Evolutionary conservation across 805 yeast genomes (phyloP).

Genomic region (Starmerella kuoi): DNA sequence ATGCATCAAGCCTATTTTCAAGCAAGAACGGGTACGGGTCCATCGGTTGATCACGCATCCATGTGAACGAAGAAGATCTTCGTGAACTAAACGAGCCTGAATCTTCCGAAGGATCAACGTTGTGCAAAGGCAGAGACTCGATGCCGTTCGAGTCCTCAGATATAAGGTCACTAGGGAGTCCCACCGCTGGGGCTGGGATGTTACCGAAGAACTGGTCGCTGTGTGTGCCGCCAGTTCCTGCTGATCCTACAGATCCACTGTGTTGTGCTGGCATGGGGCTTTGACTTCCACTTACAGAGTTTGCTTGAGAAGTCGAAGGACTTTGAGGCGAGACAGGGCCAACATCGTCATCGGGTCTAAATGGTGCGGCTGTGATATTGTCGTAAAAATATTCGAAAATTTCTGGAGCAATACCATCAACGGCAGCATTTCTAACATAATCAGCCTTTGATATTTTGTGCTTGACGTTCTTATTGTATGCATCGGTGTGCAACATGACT

Average conservation of each 20-base stretch:
- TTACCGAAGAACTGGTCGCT: background rate
- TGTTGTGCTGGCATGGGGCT: background rate
- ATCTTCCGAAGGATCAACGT: constrained; percentile 3
- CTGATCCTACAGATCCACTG: background rate
- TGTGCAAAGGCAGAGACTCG: background rate
- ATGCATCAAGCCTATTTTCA: constrained; percentile 27
- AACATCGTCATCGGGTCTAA: constrained; percentile 35
- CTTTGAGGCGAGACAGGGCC: background rate
- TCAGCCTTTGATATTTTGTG: constrained; percentile 55
- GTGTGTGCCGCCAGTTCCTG: background rate
- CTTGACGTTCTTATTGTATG: constrained; percentile 53
- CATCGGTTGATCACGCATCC: constrained; percentile 12
- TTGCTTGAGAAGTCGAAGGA: background rate
- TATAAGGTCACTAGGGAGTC: background rate
- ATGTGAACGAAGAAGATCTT: constrained; percentile 16
- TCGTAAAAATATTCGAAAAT: constrained; percentile 46
- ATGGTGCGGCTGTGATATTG: constrained; percentile 50
- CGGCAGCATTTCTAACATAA: constrained; percentile 38
- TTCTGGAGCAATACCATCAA: constrained; percentile 29
- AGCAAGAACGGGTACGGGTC: constrained; percentile 32
- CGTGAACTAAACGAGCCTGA: constrained; percentile 8
- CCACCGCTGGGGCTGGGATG: background rate
- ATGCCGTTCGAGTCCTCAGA: background rate
- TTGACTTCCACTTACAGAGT: background rate
- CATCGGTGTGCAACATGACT: constrained; percentile 63